These are phyloP conservation scores for Aspergillus piperis DNA, from an alignment of 2,329 filamentous ascomycete genomes.

Conservation along the genomic window DNA sequence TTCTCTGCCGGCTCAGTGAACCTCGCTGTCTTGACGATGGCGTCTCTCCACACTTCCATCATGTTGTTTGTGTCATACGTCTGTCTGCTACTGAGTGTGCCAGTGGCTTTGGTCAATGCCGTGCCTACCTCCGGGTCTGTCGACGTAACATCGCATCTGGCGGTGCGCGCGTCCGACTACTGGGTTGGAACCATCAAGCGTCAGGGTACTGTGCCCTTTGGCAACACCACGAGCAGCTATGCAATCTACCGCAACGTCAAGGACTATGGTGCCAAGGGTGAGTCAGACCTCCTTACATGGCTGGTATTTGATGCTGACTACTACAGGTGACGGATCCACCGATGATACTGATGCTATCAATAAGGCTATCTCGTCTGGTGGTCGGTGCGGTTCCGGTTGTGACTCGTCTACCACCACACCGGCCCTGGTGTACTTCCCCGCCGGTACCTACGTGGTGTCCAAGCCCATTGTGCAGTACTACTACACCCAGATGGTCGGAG, in stretches of 20 bases:
- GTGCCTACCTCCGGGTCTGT: conserved; percentile 30
- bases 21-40: conserved; percentile 26
- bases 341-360: conserved; percentile 94
- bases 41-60: conserved; percentile 24
- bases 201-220: conserved; percentile 68
- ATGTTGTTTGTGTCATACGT: conserved; percentile 35
- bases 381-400: conserved; percentile 77
- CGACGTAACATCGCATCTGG: conserved; percentile 16
- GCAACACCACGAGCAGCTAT: conserved; percentile 57
- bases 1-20: conserved; percentile 35
- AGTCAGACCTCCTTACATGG: conserved; percentile 38
- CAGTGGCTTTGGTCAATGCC: conserved; percentile 29
- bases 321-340: conserved; percentile 61
- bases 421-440: conserved; percentile 87
- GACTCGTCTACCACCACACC: conserved; percentile 82
- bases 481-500: conserved; percentile 90
- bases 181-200: conserved; percentile 72
- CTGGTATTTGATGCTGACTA: conserved; percentile 22
- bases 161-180: conserved; percentile 53
- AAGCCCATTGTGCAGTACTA: conserved; percentile 81
- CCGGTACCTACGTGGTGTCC: conserved; percentile 81
- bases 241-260: conserved; percentile 75
- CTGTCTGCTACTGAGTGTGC: conserved; percentile 30
- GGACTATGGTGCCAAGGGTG: conserved; percentile 72
- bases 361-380: conserved; percentile 71